Evolutionary conservation across 768 basidiomycete genomes (phyloP).

Genomic region (Suillus subalutaceus): DNA sequence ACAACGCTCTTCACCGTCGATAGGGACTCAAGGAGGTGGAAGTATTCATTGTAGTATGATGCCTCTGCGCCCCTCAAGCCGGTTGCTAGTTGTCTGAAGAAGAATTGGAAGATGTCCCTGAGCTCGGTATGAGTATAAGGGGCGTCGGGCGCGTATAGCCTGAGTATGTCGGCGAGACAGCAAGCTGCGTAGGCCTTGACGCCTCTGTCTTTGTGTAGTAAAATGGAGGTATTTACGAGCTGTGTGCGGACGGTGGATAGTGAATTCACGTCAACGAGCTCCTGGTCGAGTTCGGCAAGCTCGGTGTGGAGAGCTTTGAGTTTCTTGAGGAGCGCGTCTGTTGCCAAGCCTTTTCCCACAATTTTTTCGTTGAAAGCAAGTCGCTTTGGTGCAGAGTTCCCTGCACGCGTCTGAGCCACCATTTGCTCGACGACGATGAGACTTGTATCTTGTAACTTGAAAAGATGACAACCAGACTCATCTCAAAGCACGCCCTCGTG

Average conservation of each 20-base stretch:
- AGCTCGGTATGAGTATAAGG: conserved; percentile 90
- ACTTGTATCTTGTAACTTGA: conserved; percentile 3
- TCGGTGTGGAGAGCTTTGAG: conserved; percentile 77
- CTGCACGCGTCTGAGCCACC: conserved; percentile 76
- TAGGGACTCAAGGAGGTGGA: conserved; percentile 90
- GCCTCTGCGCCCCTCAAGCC: conserved; percentile 78
- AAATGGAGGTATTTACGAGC: conserved; percentile 74
- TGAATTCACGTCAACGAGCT: conserved; percentile 74
- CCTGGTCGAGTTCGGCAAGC: conserved; percentile 86
- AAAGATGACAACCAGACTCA: conserved; percentile 1
- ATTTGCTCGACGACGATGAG: conserved; percentile 40
- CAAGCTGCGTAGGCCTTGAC: conserved; percentile 95
- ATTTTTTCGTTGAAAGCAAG: conserved; percentile 85
- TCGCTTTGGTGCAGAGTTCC: conserved; percentile 55
- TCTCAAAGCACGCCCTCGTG: conserved; percentile 1
- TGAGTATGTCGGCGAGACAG: conserved; percentile 91
- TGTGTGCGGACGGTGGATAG: conserved; percentile 74
- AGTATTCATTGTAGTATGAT: conserved; percentile 91
- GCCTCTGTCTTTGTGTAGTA: conserved; percentile 94
- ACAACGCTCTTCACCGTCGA: conserved; percentile 95
- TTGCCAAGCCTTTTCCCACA: conserved; percentile 70
- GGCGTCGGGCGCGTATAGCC: conserved; percentile 95
- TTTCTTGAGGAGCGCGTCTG: conserved; percentile 85
- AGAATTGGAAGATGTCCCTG: conserved; percentile 96
- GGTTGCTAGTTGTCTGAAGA: conserved; percentile 80